Percentiles rank a stretch among this genome's conserved stretches.
Conservation (phyloP, 2,329 filamentous ascomycete species). For the Hymenoscyphus albidus region DNA sequence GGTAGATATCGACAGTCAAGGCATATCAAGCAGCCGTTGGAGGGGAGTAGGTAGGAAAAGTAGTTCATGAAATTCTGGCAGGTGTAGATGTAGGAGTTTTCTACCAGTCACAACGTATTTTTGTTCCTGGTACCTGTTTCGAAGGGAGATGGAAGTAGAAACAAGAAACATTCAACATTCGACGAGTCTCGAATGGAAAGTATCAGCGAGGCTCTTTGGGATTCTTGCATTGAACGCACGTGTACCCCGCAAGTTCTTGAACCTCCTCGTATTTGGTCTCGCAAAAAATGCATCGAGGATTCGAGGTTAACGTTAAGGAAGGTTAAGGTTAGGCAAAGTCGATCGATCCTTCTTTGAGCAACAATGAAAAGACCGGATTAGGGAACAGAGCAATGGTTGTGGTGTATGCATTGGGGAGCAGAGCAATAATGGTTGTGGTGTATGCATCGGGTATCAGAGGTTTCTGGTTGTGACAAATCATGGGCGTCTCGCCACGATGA, state of each 20-base stretch:
- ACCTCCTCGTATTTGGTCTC: too few species aligned
- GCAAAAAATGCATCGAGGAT: too few species aligned
- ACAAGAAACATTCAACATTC: neutral
- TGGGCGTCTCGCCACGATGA: neutral
- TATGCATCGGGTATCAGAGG: too few species aligned
- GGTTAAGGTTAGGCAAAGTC: neutral
- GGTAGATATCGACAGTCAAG: too few species aligned
- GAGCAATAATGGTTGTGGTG: neutral
- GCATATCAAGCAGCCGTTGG: too few species aligned
- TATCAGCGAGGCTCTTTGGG: neutral
- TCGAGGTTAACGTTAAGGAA: neutral
- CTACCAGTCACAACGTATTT: too few species aligned
- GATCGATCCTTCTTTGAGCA: neutral
- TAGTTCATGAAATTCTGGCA: too few species aligned
- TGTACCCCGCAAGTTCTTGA: neutral
- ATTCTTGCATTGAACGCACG: neutral
- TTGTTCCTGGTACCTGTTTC: neutral
- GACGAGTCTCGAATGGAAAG: neutral
- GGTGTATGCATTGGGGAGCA: neutral
- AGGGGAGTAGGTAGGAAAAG: too few species aligned
- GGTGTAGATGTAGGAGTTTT: too few species aligned
- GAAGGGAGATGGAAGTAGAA: neutral
- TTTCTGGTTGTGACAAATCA: too few species aligned
- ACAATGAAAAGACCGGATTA: neutral
- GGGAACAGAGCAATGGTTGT: neutral